These are phyloP conservation scores for Typha latifolia DNA, from an alignment of 176 grass and related monocot species.

Conservation along the genomic window DNA sequence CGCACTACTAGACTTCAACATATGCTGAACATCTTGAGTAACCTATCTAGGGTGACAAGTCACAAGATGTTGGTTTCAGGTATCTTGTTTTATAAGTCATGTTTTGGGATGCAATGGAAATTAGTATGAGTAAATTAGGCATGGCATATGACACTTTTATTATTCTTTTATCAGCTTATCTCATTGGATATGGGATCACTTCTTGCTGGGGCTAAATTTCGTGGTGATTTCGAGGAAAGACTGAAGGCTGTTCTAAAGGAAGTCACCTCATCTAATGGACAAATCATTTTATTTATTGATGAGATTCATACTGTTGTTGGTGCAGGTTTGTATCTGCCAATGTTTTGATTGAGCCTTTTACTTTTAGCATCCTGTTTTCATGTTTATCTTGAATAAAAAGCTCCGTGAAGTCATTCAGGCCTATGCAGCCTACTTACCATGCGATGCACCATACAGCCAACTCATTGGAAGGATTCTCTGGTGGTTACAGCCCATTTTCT, in stretches of 20 bases:
- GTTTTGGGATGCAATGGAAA: not conserved
- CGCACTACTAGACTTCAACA: too few species aligned
- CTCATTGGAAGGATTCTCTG: too few species aligned
- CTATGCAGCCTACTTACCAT: too few species aligned
- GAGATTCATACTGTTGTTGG: constrained; percentile 96
- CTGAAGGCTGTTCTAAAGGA: constrained; percentile 94
- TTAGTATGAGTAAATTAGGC: not conserved
- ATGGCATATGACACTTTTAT: not conserved
- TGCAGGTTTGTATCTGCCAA: constrained; percentile 55
- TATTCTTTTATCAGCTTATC: constrained; percentile 38
- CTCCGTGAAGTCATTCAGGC: not conserved
- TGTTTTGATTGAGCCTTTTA: not conserved
- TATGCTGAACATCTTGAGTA: too few species aligned
- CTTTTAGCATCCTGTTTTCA: not conserved
- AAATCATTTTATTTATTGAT: constrained; percentile 96
- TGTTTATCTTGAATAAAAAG: not conserved
- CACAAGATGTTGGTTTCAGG: too few species aligned
- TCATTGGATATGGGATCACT: constrained; percentile 94
- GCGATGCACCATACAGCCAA: too few species aligned
- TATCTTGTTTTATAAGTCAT: too few species aligned
- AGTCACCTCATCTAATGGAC: constrained; percentile 83
- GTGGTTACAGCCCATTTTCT: too few species aligned
- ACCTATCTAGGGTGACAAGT: too few species aligned
- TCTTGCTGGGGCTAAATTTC: constrained; percentile 81
- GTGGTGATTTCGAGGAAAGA: constrained; percentile 87